phyloP scores from a whole-genome alignment of 1,139 yeast species.

The Meyerozyma carpophila region DNA sequence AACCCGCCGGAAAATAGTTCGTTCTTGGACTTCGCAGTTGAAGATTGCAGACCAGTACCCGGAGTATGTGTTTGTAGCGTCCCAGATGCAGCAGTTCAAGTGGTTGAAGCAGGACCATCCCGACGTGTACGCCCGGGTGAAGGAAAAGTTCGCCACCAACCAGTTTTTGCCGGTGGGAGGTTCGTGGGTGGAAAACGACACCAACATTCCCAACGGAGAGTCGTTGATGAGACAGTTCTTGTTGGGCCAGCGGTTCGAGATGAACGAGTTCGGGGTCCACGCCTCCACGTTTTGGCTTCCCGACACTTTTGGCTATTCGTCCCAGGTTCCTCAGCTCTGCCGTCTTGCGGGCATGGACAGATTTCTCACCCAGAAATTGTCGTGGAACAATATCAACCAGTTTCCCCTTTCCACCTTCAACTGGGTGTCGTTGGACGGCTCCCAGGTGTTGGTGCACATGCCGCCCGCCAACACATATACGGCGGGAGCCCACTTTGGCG shows the following conservation, averaged over 20 bases:
- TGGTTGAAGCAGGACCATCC: slow-evolving; percentile 90
- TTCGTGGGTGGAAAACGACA: slow-evolving; percentile 96
- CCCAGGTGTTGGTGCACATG: slow-evolving; percentile 93
- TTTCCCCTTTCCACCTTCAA: slow-evolving; percentile 90
- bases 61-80: slow-evolving; percentile 89
- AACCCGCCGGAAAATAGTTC: slow-evolving; percentile 81
- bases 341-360: slow-evolving; percentile 76
- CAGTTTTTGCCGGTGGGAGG: slow-evolving; percentile 92
- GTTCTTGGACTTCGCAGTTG: slow-evolving; percentile 94
- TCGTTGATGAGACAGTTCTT: slow-evolving; percentile 83
- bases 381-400: slow-evolving; percentile 91
- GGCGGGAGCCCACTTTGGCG: slow-evolving; percentile 88
- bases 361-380: slow-evolving; percentile 86
- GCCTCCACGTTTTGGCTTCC: slow-evolving; percentile 89
- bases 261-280: slow-evolving; percentile 70
- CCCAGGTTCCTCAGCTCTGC: slow-evolving; percentile 91
- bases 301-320: slow-evolving; percentile 94
- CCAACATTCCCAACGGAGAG: slow-evolving; percentile 91
- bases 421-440: slow-evolving; percentile 93
- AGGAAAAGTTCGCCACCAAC: slow-evolving; percentile 62
- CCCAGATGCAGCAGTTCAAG: slow-evolving; percentile 92
- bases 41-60: slow-evolving; percentile 83
- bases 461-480: slow-evolving; percentile 97
- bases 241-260: slow-evolving; percentile 82
- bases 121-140: slow-evolving; percentile 57